Evolutionary conservation across 1,139 yeast species (phyloP), one percentile per base, ranked within the genome.

Genomic region (Hansenula lynferdii): DNA sequence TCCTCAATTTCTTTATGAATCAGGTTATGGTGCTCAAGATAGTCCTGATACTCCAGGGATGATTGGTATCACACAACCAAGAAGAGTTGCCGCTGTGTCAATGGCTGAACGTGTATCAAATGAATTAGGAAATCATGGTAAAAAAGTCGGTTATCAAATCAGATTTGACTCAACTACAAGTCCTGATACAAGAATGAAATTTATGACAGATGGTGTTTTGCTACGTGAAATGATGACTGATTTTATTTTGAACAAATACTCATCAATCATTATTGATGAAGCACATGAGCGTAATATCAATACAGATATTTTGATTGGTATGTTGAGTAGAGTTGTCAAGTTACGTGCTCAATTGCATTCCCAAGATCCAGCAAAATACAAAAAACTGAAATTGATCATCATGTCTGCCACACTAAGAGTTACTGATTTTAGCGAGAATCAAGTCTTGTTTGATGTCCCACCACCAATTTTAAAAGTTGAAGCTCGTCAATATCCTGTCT

Each of bases 141-240:
- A 72, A 22, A 69, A 75, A 42, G 98, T 94, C 11, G 96, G 92
- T 9, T 79, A 92, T 57, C 97, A 92, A 60, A 85, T 94, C 42
- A 69, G 99, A 48, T 94, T 94, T 54, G 98, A 94, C 53, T 73
- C 92, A 4, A 77, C 78, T 3, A 75, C 83, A 6, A 75, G 75
- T 42, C 63, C 72, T 14, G 78, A 79, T 42, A 94, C 98, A 0
- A 84, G 85, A 5, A 60, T 94, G 60, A 94, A 94, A 60, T 90
- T 92, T 55, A 92, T 94, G 98, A 94, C 99, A 2, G 99, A 94
- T 69, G 99, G 99, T 77, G 96, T 94, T 31, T 65, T 94, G 38
- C 65, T 94, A 26, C 72, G 97, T 51, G 99, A 94, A 61, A 80
- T 94, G 83, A 83, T 92, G 81, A 67, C 77, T 0, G 98, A 94